Percentiles rank a stretch among this genome's conserved stretches.
Conservation (phyloP, 306 rosid species). For the Adenanthera pavonina region DNA sequence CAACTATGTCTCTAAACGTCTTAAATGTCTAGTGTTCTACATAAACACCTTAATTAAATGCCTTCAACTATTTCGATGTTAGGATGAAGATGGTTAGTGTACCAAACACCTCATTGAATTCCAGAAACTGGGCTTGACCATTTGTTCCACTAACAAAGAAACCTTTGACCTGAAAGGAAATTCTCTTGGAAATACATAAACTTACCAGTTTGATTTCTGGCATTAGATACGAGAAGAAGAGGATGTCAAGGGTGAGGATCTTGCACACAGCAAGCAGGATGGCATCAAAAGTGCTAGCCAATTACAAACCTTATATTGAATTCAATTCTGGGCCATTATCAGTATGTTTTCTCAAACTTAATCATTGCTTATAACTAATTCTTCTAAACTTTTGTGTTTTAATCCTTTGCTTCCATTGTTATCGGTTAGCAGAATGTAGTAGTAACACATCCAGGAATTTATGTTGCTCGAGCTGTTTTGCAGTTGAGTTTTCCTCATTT, state of each 20-base stretch:
- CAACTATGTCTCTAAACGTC: background rate
- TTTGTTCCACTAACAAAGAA: background rate
- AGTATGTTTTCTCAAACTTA: conserved; percentile 42
- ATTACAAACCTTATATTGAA: conserved; percentile 46
- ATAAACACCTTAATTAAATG: background rate
- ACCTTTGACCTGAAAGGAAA: background rate
- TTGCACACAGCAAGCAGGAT: conserved; percentile 51
- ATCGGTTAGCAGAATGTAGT: conserved; percentile 9
- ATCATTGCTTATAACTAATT: background rate
- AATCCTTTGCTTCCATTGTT: conserved; percentile 7
- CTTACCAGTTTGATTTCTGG: conserved; percentile 8
- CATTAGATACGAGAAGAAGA: conserved; percentile 55
- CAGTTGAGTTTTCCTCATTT: conserved; percentile 43
- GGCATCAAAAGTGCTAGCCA: conserved; percentile 48
- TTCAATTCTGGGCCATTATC: conserved; percentile 42
- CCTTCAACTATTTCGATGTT: background rate
- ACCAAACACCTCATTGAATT: background rate
- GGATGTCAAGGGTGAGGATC: conserved; percentile 42
- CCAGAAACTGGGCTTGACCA: background rate
- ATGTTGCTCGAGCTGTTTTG: conserved; percentile 38
- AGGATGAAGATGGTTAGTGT: background rate
- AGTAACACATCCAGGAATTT: conserved; percentile 48
- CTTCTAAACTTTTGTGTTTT: background rate
- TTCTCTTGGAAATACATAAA: background rate
- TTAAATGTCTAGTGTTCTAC: background rate